Conservation (phyloP, 83 land plant species). For the Diphasiastrum complanatum region DNA sequence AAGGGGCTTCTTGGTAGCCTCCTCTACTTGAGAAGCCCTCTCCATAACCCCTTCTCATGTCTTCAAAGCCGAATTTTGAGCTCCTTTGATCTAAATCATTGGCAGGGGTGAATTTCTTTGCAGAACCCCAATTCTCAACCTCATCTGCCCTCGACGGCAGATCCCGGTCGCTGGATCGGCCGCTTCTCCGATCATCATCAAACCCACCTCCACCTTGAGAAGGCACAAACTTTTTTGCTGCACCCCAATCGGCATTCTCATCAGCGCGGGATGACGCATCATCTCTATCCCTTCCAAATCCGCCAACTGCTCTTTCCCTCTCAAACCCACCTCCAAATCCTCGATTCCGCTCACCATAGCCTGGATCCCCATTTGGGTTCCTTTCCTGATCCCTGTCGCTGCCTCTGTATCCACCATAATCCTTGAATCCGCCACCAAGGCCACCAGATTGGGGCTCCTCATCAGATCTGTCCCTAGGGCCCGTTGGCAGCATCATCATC, state of each 20-base stretch:
- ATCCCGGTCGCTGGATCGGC: background rate
- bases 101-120: slow-evolving; percentile 9
- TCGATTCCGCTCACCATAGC: slow-evolving; percentile 7
- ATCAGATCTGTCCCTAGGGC: slow-evolving; percentile 18
- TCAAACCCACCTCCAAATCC: slow-evolving; percentile 2
- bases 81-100: background rate
- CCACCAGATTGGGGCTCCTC: slow-evolving; percentile 8
- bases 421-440: slow-evolving; percentile 16
- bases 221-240: slow-evolving; percentile 11
- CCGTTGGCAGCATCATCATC: slow-evolving; percentile 9
- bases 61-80: background rate
- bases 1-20: slow-evolving; percentile 3
- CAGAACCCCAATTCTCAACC: slow-evolving; percentile 6
- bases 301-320: no score
- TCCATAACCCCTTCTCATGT: background rate
- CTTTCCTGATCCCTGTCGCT: slow-evolving; percentile 3
- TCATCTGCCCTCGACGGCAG: slow-evolving; percentile 13
- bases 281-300: slow-evolving; percentile 1
- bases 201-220: slow-evolving; percentile 3
- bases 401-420: slow-evolving; percentile 17
- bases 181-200: background rate
- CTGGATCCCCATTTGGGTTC: slow-evolving; percentile 6
- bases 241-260: slow-evolving; percentile 13
- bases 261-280: slow-evolving; percentile 9
- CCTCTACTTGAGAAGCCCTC: slow-evolving; percentile 3